Evolutionary conservation across 805 yeast genomes (phyloP).

Genomic region (Metschnikowia gruessii): DNA sequence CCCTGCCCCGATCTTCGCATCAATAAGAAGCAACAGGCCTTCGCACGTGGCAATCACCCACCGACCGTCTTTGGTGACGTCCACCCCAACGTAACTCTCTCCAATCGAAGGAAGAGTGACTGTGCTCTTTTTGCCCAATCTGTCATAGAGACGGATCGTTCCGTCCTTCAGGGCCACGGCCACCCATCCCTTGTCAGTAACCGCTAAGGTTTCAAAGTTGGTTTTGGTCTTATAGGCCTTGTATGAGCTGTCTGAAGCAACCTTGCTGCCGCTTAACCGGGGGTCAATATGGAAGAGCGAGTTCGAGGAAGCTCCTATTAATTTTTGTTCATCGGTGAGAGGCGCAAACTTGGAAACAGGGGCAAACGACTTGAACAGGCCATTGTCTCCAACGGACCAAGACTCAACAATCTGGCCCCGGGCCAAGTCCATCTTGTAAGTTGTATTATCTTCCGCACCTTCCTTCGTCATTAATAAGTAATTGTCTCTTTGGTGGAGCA

Average conservation of each 20-base stretch:
- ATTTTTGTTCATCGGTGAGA: slow-evolving; percentile 67
- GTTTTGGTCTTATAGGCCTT: slow-evolving; percentile 47
- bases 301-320: slow-evolving; percentile 64
- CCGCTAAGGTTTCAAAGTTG: slow-evolving; percentile 57
- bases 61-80: slow-evolving; percentile 73
- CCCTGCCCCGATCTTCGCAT: slow-evolving; percentile 60
- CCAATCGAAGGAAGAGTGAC: slow-evolving; percentile 81
- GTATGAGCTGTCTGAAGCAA: slow-evolving; percentile 48
- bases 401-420: slow-evolving; percentile 84
- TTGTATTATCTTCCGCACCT: slow-evolving; percentile 33
- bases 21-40: slow-evolving; percentile 67
- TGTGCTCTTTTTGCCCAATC: slow-evolving; percentile 72
- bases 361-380: slow-evolving; percentile 54
- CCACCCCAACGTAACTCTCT: slow-evolving; percentile 64
- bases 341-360: slow-evolving; percentile 76
- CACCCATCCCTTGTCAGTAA: slow-evolving; percentile 70
- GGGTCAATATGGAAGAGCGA: slow-evolving; percentile 80
- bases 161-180: slow-evolving; percentile 79
- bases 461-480: slow-evolving; percentile 63
- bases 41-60: slow-evolving; percentile 81
- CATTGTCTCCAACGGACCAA: slow-evolving; percentile 55
- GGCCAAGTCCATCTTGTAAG: slow-evolving; percentile 76
- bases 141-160: slow-evolving; percentile 70
- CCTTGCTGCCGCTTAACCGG: slow-evolving; percentile 53
- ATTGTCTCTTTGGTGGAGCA: slow-evolving; percentile 76